Percentiles rank a stretch among this genome's conserved stretches.
phyloP scores from a whole-genome alignment of 768 basidiomycete genomes.

The Tulasnella sp. region DNA sequence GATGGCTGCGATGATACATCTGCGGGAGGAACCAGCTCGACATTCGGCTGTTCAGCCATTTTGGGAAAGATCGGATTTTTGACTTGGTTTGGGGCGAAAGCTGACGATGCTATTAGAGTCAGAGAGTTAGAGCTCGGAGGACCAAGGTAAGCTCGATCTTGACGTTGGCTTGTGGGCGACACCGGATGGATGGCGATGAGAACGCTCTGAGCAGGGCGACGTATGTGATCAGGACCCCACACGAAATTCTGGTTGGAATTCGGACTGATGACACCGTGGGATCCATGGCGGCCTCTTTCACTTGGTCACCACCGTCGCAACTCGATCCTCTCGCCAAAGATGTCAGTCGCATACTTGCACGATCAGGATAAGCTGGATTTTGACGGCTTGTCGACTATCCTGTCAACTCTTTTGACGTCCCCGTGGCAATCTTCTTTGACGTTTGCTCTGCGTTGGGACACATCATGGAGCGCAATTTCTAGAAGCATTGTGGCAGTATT shows the following conservation, averaged over 20 bases:
- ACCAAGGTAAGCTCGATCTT: background rate
- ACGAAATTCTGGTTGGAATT: background rate
- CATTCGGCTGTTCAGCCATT: background rate
- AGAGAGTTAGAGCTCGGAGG: background rate
- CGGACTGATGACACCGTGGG: background rate
- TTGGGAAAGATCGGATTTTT: background rate
- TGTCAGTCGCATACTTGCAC: background rate
- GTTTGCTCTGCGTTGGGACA: background rate
- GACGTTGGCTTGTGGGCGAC: background rate
- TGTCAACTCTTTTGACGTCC: background rate
- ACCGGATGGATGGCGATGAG: background rate
- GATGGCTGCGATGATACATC: background rate
- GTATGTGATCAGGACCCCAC: background rate
- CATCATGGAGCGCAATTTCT: background rate
- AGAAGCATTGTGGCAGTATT: background rate
- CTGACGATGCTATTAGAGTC: background rate
- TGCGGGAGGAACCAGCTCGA: background rate
- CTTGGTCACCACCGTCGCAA: background rate
- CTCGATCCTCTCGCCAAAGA: background rate
- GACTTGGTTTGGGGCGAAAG: background rate
- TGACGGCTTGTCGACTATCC: background rate
- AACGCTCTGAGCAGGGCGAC: background rate
- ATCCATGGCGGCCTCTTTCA: background rate
- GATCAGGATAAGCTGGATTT: background rate
- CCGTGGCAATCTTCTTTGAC: background rate